These are phyloP conservation scores for Phytopythium sindhum DNA, from an alignment of 352 stramenopile species.

Conservation along the genomic window DNA sequence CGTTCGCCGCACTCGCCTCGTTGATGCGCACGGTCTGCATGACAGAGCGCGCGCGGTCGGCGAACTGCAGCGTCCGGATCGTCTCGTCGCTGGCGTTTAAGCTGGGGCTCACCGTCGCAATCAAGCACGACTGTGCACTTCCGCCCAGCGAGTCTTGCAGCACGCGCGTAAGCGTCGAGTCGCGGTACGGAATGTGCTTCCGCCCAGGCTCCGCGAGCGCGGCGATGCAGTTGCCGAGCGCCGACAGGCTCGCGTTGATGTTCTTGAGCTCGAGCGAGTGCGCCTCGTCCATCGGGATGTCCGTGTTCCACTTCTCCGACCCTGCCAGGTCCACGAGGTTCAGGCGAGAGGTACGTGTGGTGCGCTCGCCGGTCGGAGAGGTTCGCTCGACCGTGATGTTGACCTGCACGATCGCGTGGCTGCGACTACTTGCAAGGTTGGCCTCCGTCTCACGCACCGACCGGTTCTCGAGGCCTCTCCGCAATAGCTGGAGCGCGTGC, in stretches of 20 bases:
- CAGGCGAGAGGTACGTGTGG: constrained; percentile 36
- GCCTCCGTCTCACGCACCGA: constrained; percentile 80
- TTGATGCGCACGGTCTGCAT: constrained; percentile 77
- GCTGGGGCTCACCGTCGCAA: constrained; percentile 61
- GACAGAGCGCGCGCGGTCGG: constrained; percentile 63
- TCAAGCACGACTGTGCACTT: constrained; percentile 68
- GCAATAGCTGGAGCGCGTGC: constrained; percentile 55
- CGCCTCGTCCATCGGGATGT: constrained; percentile 62
- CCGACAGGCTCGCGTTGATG: constrained; percentile 91
- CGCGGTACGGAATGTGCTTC: constrained; percentile 90
- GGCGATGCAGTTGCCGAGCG: constrained; percentile 90
- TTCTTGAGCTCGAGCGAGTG: constrained; percentile 82
- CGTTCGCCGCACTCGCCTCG: constrained; percentile 28
- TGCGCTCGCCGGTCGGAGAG: neutral
- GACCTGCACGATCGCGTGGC: constrained; percentile 91
- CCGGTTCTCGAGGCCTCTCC: constrained; percentile 47
- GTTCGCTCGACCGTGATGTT: constrained; percentile 48
- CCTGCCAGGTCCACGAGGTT: constrained; percentile 82
- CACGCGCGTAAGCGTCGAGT: constrained; percentile 86
- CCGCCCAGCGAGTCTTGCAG: constrained; percentile 83
- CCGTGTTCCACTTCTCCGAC: constrained; percentile 84
- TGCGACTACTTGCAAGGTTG: constrained; percentile 87
- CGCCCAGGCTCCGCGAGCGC: constrained; percentile 71
- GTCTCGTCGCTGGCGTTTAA: constrained; percentile 54
- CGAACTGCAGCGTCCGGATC: constrained; percentile 76